Evolutionary conservation across 129 eudicot genomes (phyloP), one percentile per base, ranked within the genome.

Genomic region (Tagetes patula): DNA sequence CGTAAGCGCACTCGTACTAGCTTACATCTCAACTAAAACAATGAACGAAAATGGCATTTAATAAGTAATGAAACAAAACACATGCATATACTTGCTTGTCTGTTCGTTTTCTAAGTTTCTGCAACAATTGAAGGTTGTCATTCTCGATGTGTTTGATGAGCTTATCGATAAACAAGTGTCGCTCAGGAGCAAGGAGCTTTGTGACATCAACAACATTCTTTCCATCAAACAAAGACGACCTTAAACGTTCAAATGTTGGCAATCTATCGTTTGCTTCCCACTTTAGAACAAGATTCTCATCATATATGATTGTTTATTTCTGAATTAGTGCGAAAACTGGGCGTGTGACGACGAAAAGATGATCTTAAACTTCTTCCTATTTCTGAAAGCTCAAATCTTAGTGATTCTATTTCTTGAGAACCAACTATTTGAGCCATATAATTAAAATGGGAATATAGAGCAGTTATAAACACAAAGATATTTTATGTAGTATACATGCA

Each of bases 101-200:
- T n/a, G 82, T 77, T 82, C 95, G 78, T 65, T 81, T 74, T 56
- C 89, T 83, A 8, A 83, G 79, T 55, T 88, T 85, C 47, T 81
- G 87, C 83, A 88, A 62, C 74, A 88, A 73, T 12, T 61, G 78
- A 52, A 83, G 88, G 73, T 88, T 88, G 73, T 88, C 95, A 62
- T 78, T 74, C 69, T 88, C 90, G 64, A 88, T 85, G 69, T 85
- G 88, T 46, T 79, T 85, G 59, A 88, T 81, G 67, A 88, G 86
- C 77, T 76, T 83, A 42, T 83, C 86, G 2, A 88, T 79, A 55
- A 82, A 81, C 84, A 69, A 37, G 58, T 73, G 90, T 70, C 85
- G 61, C 48, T 85, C 95, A 13, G 75, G 69, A 32, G 86, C 80
- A 58, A 76, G 75, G 63, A 88, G 90, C 82, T 85, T 81, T 30